A percentile compares a stretch with the other conserved stretches of the same genome.
Conservation (phyloP, 2,329 filamentous ascomycete species). For the Fusarium brevicatenulatum region DNA sequence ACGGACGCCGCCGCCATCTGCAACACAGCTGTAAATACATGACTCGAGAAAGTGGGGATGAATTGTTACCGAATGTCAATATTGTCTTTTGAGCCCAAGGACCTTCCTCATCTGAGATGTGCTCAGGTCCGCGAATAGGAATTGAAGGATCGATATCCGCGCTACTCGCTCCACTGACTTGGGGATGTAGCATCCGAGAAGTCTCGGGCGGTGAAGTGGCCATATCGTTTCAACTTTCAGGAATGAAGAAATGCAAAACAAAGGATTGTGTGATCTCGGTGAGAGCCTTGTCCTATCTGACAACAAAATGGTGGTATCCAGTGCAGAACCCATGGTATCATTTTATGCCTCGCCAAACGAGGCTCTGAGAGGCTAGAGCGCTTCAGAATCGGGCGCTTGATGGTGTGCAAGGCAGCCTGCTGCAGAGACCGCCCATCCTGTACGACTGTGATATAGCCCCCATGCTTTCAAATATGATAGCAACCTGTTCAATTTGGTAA, state of each 20-base stretch:
- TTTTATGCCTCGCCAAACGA: not conserved
- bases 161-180: not conserved
- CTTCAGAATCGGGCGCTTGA: too few relatives aligned
- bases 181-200: accelerated
- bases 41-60: too few relatives aligned
- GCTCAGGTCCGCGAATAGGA: not conserved
- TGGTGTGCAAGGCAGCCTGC: not conserved
- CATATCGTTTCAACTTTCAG: too few relatives aligned
- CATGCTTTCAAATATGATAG: not conserved
- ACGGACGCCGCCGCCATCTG: not conserved
- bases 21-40: too few relatives aligned
- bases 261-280: not conserved
- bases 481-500: not conserved
- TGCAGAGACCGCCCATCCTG: not conserved
- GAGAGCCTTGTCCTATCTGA: not conserved
- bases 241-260: not conserved
- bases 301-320: not conserved
- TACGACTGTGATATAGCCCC: not conserved
- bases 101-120: accelerated
- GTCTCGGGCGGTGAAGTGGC: accelerated
- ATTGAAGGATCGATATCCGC: accelerated
- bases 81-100: not conserved
- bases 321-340: not conserved
- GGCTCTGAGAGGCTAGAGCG: not conserved
- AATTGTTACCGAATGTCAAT: not conserved